Evolutionary conservation across 371 early-diverging fungal species (phyloP).

Genomic region (Dichotomocladium elegans): DNA sequence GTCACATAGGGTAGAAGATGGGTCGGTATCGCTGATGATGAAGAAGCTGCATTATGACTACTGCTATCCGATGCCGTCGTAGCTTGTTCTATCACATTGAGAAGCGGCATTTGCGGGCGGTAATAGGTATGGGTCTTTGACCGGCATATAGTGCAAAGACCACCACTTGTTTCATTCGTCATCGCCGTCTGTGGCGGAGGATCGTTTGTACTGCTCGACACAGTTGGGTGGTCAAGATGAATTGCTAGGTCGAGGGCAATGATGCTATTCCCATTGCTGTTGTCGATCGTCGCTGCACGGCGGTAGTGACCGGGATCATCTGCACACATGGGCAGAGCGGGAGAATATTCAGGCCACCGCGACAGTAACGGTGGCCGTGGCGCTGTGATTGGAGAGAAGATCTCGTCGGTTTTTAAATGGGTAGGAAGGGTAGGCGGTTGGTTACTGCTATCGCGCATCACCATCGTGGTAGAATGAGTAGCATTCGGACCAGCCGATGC

Average conservation of each 20-base stretch:
- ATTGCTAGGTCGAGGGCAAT: slow-evolving; percentile 8
- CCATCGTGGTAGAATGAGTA: neutral
- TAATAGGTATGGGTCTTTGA: slow-evolving; percentile 3
- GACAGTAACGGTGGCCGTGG: slow-evolving; percentile 8
- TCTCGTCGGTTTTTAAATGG: neutral
- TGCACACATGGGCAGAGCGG: slow-evolving; percentile 10
- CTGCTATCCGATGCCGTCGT: neutral
- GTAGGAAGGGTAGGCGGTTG: neutral
- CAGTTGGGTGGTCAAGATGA: slow-evolving; percentile 7
- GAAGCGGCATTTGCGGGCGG: slow-evolving; percentile 14
- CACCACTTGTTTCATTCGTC: neutral
- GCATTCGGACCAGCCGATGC: slow-evolving; percentile 20
- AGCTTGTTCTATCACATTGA: slow-evolving; percentile 7
- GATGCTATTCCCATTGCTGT: slow-evolving; percentile 2
- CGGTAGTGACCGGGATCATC: neutral
- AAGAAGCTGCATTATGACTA: neutral
- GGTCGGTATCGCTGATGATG: slow-evolving; percentile 1
- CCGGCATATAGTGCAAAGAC: slow-evolving; percentile 8
- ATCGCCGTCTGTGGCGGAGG: neutral
- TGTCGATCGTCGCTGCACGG: neutral
- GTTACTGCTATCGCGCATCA: neutral
- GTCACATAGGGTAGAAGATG: slow-evolving; percentile 11
- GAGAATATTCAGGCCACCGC: slow-evolving; percentile 6
- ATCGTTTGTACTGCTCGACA: neutral
- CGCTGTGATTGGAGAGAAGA: neutral